phyloP scores from a whole-genome alignment of 1,284 basidiomycete genomes.

The Papiliotrema nemorosa region DNA sequence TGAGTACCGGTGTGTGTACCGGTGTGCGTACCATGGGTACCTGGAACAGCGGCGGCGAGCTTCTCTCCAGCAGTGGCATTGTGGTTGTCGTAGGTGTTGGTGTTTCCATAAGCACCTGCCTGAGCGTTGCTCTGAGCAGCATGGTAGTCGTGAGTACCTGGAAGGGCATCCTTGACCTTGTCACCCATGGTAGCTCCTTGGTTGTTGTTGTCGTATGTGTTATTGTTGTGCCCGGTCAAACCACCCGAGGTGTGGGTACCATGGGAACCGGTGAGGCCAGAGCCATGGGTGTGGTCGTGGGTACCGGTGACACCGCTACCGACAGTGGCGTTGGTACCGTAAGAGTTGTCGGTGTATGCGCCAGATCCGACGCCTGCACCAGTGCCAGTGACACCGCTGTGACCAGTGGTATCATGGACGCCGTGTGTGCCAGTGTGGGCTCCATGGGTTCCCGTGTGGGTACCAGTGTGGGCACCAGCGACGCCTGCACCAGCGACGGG shows the following conservation, averaged over 20 bases:
- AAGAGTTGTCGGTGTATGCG: constrained; percentile 2
- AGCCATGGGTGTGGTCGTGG: constrained; percentile 2
- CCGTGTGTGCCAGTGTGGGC: neutral
- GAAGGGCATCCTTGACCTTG: too few relatives aligned
- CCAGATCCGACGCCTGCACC: neutral
- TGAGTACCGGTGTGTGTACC: too few relatives aligned
- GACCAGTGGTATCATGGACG: neutral
- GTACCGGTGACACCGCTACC: constrained; percentile 3
- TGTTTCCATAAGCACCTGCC: too few relatives aligned
- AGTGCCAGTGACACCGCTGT: constrained; percentile 4
- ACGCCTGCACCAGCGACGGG: neutral
- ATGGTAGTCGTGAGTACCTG: too few relatives aligned
- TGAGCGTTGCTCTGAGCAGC: too few relatives aligned
- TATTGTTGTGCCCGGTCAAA: neutral
- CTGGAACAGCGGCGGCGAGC: neutral
- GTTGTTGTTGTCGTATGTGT: neutral
- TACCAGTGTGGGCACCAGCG: constrained; percentile 3
- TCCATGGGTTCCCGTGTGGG: neutral
- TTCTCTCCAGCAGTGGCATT: neutral
- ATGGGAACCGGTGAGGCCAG: neutral
- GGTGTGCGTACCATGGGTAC: neutral
- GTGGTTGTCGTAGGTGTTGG: neutral
- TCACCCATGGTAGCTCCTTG: neutral
- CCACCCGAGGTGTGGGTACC: neutral
- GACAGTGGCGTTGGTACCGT: neutral